Conservation (phyloP, 257 asterid species). For the Salvia miltiorrhiza region DNA sequence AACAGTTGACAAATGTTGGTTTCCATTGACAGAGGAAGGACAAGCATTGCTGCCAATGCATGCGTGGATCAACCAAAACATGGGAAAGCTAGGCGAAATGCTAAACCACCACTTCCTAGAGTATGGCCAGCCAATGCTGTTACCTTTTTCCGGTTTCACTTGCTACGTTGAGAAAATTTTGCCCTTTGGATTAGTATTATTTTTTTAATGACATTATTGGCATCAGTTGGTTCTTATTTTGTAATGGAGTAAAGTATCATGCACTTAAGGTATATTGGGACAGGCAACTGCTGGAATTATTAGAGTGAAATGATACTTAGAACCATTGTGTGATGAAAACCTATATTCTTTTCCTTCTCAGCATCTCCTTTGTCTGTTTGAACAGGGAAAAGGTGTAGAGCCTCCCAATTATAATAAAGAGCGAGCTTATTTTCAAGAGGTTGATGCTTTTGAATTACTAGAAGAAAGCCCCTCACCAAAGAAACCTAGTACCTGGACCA, state of each 20-base stretch:
- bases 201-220: neutral
- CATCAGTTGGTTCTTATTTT: neutral
- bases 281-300: slow-evolving; percentile 3
- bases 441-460: slow-evolving; percentile 81
- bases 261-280: slow-evolving; percentile 1
- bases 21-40: slow-evolving; percentile 74
- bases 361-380: slow-evolving; percentile 20
- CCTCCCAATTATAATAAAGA: slow-evolving; percentile 65
- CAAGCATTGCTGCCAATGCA: slow-evolving; percentile 72
- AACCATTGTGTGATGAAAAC: neutral
- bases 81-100: slow-evolving; percentile 58
- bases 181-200: neutral
- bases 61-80: slow-evolving; percentile 53
- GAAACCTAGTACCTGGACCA: slow-evolving; percentile 68
- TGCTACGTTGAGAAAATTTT: neutral
- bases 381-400: slow-evolving; percentile 52
- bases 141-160: slow-evolving; percentile 5
- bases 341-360: neutral
- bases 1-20: slow-evolving; percentile 2
- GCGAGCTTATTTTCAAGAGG: slow-evolving; percentile 80
- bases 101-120: slow-evolving; percentile 83
- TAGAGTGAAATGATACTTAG: neutral
- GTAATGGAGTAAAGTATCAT: neutral
- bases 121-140: slow-evolving; percentile 36
- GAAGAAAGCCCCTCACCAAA: slow-evolving; percentile 98